Percentiles rank a stretch among this genome's conserved stretches.
Conservation (phyloP, 1,139 yeast genomes). For the Yamadazyma songkhlaensis region DNA sequence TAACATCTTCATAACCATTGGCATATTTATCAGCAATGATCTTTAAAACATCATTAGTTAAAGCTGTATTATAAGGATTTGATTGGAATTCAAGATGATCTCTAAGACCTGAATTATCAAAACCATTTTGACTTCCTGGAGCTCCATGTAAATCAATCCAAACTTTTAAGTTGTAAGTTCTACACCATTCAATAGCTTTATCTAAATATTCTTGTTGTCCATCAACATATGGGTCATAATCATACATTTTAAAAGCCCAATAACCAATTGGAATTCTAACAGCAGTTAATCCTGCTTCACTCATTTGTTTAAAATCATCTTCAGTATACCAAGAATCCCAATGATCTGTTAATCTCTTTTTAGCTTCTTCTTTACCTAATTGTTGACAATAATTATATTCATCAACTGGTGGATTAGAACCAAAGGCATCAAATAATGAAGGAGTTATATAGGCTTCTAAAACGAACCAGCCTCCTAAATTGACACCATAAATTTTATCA, state of each 20-base stretch:
- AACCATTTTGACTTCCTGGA: slow-evolving; percentile 97
- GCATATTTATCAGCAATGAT: slow-evolving; percentile 61
- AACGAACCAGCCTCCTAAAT: slow-evolving; percentile 91
- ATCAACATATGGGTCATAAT: slow-evolving; percentile 80
- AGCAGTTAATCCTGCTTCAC: slow-evolving; percentile 68
- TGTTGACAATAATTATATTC: slow-evolving; percentile 69
- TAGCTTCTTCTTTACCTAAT: slow-evolving; percentile 63
- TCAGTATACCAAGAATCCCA: slow-evolving; percentile 83
- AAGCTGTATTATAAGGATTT: slow-evolving; percentile 44
- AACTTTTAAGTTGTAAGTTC: slow-evolving; percentile 59
- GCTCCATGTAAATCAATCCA: slow-evolving; percentile 96
- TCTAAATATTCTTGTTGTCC: slow-evolving; percentile 79
- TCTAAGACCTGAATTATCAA: slow-evolving; percentile 89
- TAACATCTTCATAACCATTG: slow-evolving; percentile 61
- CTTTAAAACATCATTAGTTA: slow-evolving; percentile 52
- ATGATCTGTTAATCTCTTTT: slow-evolving; percentile 54
- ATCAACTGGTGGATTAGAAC: slow-evolving; percentile 65
- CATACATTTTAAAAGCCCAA: slow-evolving; percentile 79
- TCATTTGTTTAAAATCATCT: slow-evolving; percentile 63
- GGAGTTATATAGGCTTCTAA: slow-evolving; percentile 85
- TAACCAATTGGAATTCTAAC: slow-evolving; percentile 94
- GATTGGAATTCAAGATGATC: slow-evolving; percentile 59
- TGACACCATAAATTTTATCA: slow-evolving; percentile 69
- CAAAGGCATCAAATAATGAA: slow-evolving; percentile 59
- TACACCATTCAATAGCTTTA: slow-evolving; percentile 75